These are phyloP conservation scores for Fusarium pininemorale DNA, from an alignment of 2,329 filamentous ascomycete species.

Conservation along the genomic window DNA sequence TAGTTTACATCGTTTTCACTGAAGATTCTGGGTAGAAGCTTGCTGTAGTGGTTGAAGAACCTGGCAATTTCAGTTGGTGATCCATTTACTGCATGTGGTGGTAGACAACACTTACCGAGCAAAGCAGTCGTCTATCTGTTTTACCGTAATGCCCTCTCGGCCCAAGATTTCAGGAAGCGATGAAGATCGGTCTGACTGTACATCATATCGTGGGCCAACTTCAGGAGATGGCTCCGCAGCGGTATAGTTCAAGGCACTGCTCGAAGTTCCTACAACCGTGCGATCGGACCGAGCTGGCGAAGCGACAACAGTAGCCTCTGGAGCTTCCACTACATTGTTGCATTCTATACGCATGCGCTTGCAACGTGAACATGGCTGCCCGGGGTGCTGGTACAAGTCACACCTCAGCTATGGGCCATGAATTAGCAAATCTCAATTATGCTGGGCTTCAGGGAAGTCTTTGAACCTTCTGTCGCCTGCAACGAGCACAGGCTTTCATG, in stretches of 20 bases:
- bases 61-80: background rate
- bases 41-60: background rate
- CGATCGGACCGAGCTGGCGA: background rate
- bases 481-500: constrained; percentile 1
- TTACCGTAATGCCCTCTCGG: background rate
- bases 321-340: background rate
- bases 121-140: background rate
- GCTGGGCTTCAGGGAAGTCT: background rate
- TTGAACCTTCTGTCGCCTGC: background rate
- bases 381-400: background rate
- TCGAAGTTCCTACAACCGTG: background rate
- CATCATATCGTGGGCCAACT: background rate
- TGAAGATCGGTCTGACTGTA: background rate
- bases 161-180: background rate
- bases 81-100: background rate
- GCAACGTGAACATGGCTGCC: background rate
- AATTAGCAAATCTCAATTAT: background rate
- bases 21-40: background rate
- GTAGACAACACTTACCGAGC: background rate
- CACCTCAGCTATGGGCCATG: background rate
- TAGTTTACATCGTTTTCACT: background rate
- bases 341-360: background rate
- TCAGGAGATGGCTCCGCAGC: background rate
- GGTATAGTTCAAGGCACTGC: background rate
- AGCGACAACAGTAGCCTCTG: background rate